Evolutionary conservation across 108 stramenopile genomes (phyloP).

Genomic region (Pseudonitzschia delicatissima): DNA sequence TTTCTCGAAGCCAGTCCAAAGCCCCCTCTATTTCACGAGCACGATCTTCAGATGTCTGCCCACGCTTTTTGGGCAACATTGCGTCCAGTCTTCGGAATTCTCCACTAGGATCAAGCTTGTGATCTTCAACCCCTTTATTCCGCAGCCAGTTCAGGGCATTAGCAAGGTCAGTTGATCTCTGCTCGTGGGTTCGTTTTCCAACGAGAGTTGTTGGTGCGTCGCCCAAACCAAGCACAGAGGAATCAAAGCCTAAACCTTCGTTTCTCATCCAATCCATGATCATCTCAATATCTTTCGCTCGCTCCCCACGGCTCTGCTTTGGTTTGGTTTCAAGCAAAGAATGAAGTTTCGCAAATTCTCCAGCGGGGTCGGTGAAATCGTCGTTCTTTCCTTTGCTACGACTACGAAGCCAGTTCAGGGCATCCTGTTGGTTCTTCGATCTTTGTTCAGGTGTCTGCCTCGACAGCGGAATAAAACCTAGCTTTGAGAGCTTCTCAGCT

Average conservation of each 20-base stretch:
- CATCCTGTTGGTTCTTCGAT: constrained; percentile 8
- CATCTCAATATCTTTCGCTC: constrained; percentile 35
- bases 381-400: constrained; percentile 11
- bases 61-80: constrained; percentile 21
- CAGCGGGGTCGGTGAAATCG: constrained; percentile 11
- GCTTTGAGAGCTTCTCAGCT: constrained; percentile 10
- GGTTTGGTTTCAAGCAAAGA: constrained; percentile 15
- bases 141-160: constrained; percentile 35
- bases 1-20: constrained; percentile 32
- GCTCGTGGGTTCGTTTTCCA: constrained; percentile 13
- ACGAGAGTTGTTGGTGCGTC: neutral
- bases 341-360: constrained; percentile 25
- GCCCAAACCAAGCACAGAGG: neutral
- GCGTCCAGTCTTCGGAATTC: constrained; percentile 28
- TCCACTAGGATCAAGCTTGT: constrained; percentile 17
- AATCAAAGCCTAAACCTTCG: neutral
- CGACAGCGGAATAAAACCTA: constrained; percentile 23
- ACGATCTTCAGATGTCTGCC: constrained; percentile 22
- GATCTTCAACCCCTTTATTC: constrained; percentile 18
- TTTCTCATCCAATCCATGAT: constrained; percentile 28
- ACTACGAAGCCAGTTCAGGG: constrained; percentile 15
- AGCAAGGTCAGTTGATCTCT: constrained; percentile 10
- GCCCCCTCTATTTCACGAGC: constrained; percentile 33
- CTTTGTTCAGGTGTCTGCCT: constrained; percentile 10
- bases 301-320: constrained; percentile 3